Evolutionary conservation across 345 rosid genomes (phyloP), one percentile per base, ranked within the genome.

Genomic region (Brassica incana): DNA sequence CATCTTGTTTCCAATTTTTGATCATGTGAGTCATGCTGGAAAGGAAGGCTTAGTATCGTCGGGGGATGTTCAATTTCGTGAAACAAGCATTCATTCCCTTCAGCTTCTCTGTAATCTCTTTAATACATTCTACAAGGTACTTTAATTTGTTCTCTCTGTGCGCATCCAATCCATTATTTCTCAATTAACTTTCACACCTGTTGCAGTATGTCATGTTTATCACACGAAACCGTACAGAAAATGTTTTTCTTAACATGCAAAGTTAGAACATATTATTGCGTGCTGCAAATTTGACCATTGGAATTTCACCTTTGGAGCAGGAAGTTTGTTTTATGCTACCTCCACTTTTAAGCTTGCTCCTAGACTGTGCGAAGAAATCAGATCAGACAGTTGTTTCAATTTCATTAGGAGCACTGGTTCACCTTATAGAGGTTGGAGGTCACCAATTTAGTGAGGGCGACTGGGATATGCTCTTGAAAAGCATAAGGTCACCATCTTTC

Each of bases 301-400:
- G 45, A 40, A 60, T 77, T 72, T 68, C 73, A 72, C 32, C 69
- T 50, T 72, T 72, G 72, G 54, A 81, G 84, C 90, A 95, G 99
- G 99, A 91, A 86, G 99, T 95, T 11, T 88, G 95, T 86, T 93
- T 95, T 84, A 95, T 95, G 97, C 91, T 95, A 81, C 98, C 99
- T 27, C 97, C 98, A 29, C 91, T 95, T 65, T 79, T 95, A 81
- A 83, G 93, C 82, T 86, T 95, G 88, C 97, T 95, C 76, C 83
- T 95, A 82, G 99, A 95, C 82, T 95, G 97, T 71, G 98, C 99
- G 29, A 93, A 95, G 87, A 91, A 90, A 85, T 84, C 97, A 15
- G 99, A 95, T 83, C 99, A 95, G 87, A 78, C 99, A 6, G 99
- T 95, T 58, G 99, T 93, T 83, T 95, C 99, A 64, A 95, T 95